Percentiles rank a stretch among this genome's conserved stretches.
Evolutionary conservation across 1,284 basidiomycete genomes (phyloP).

Genomic region (Cryptococcus deneoformans): DNA sequence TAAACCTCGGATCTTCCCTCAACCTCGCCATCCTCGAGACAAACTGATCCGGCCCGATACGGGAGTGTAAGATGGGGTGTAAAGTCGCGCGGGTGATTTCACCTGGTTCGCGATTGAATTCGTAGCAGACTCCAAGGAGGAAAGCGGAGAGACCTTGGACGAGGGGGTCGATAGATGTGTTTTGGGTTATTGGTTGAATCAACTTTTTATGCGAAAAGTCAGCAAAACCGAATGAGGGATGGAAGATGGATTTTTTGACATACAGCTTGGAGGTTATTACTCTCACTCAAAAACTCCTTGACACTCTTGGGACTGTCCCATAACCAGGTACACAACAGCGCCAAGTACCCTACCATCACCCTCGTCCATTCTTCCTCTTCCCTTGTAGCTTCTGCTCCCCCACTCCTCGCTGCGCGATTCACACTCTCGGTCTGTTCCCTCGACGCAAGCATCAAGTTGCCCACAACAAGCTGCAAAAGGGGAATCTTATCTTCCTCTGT

Average conservation of each 20-base stretch:
- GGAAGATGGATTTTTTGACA: slow-evolving; percentile 41
- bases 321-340: slow-evolving; percentile 85
- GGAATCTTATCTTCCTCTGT: slow-evolving; percentile 52
- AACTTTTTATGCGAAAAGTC: slow-evolving; percentile 56
- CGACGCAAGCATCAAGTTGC: slow-evolving; percentile 61
- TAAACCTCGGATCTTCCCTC: slow-evolving; percentile 89
- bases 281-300: slow-evolving; percentile 80
- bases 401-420: slow-evolving; percentile 44
- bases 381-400: slow-evolving; percentile 35
- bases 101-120: slow-evolving; percentile 88
- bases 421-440: slow-evolving; percentile 54
- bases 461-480: slow-evolving; percentile 57
- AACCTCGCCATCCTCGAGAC: slow-evolving; percentile 81
- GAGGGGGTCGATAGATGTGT: slow-evolving; percentile 74
- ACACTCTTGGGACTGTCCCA: slow-evolving; percentile 92
- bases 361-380: slow-evolving; percentile 75
- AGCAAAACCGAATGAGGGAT: neutral
- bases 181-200: slow-evolving; percentile 91
- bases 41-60: slow-evolving; percentile 81
- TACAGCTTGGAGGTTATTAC: slow-evolving; percentile 85
- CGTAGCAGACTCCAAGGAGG: slow-evolving; percentile 89
- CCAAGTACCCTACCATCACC: slow-evolving; percentile 80
- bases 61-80: slow-evolving; percentile 76
- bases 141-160: slow-evolving; percentile 91
- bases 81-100: slow-evolving; percentile 83